Evolutionary conservation across 805 yeast genomes (phyloP), one percentile per base, ranked within the genome.

Genomic region (Metschnikowia drakensbergensis): DNA sequence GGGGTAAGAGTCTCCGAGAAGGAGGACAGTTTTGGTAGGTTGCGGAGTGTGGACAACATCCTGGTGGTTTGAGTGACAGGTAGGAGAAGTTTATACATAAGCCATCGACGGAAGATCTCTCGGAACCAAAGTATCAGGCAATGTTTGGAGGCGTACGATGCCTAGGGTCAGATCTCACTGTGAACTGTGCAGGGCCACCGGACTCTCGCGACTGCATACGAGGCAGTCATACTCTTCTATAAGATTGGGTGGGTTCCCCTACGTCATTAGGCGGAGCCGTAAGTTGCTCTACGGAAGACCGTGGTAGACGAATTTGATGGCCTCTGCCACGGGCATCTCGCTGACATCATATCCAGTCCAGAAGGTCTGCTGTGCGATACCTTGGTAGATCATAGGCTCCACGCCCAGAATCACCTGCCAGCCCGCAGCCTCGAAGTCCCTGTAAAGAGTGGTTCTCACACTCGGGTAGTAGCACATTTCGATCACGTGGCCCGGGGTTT

Each of bases 391-490:
- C 66, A 65, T 64, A 22, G 67, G 68, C 45, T 61, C 60, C 13
- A 60, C 57, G 3, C 69, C 71, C 29, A 58, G 52, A 7, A 66
- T 64, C 6, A 65, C 69, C n/a, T 50, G 47, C 69, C 69, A 66
- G 4, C 57, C 57, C 6, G 50, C 50, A 3, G 36, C 42, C 42
- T 58, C 55, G 42, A 65, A 66, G 28, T 59, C 63, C 32, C 41
- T 49, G 45, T 54, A 63, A n/a, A 65, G 52, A 25, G 58, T 44
- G 5, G 69, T 66, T 6, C 41, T 37, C n/a, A 60, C 58, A 17
- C 50, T 55, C 2, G 71, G 71, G 40, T 66, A 62, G 57, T 66
- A 66, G 49, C 71, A 66, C 71, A 66, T 66, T 46, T 66, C 71
- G 17, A 66, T 50, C 17, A 66, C 68, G n/a, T 54, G 53, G 11